Evolutionary conservation across 1,139 yeast genomes (phyloP).

Genomic region (Saccharomyces hybrid): DNA sequence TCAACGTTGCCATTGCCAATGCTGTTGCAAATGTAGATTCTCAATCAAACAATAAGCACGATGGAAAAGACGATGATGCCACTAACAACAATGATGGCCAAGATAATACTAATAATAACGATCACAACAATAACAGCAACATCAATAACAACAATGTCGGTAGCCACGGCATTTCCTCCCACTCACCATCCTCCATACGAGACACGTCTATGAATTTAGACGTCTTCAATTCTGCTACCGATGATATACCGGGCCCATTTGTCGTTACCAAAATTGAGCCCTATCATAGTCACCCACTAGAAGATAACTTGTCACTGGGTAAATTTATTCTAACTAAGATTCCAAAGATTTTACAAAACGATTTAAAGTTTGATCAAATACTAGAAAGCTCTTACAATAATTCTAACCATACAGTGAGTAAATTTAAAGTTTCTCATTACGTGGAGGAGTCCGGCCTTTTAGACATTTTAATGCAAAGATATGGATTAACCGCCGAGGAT

Average conservation of each 20-base stretch:
- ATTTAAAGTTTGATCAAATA: slow-evolving; percentile 28
- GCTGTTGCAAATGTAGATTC: slow-evolving; percentile 16
- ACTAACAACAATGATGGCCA: slow-evolving; percentile 9
- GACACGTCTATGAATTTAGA: slow-evolving; percentile 4
- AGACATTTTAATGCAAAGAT: slow-evolving; percentile 27
- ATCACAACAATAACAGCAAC: neutral
- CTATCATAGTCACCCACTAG: slow-evolving; percentile 31
- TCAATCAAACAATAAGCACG: slow-evolving; percentile 8
- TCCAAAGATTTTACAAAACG: slow-evolving; percentile 29
- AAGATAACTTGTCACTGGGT: slow-evolving; percentile 25
- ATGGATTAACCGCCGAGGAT: slow-evolving; percentile 26
- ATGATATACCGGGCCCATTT: slow-evolving; percentile 24
- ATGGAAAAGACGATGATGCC: slow-evolving; percentile 19
- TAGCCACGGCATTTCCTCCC: slow-evolving; percentile 2
- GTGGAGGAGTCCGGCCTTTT: slow-evolving; percentile 30
- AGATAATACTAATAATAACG: neutral
- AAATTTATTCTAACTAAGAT: slow-evolving; percentile 30
- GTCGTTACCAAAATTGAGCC: slow-evolving; percentile 31
- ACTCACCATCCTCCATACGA: slow-evolving; percentile 1
- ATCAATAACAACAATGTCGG: slow-evolving; percentile 3
- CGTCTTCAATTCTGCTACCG: slow-evolving; percentile 4
- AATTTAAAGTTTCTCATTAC: slow-evolving; percentile 30
- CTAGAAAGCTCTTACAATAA: slow-evolving; percentile 27
- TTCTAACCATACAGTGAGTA: slow-evolving; percentile 27
- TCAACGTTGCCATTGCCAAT: slow-evolving; percentile 27